These are phyloP conservation scores for Colletotrichum sojae DNA, from an alignment of 2,329 filamentous ascomycete species.

Conservation along the genomic window DNA sequence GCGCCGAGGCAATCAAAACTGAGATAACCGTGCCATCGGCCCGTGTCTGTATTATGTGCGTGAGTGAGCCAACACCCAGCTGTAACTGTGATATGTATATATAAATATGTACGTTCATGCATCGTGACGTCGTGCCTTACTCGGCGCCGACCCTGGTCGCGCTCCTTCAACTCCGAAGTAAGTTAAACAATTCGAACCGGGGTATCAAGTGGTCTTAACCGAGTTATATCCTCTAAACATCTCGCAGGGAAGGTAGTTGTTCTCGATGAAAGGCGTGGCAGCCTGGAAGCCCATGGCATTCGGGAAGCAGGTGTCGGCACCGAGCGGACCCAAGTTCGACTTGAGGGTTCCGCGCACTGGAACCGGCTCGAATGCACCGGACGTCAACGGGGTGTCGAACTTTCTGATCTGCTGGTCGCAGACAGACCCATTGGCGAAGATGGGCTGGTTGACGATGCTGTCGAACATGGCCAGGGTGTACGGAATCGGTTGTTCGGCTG, in stretches of 20 bases:
- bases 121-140: constrained; percentile 24
- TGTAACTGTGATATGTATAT: neutral
- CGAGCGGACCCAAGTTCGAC: constrained; percentile 47
- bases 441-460: constrained; percentile 70
- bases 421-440: constrained; percentile 55
- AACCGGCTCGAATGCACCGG: constrained; percentile 46
- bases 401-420: constrained; percentile 62
- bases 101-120: constrained; percentile 17
- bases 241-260: constrained; percentile 43
- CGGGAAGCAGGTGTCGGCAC: constrained; percentile 6
- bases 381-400: constrained; percentile 61
- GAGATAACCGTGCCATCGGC: neutral
- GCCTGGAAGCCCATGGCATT: constrained; percentile 39
- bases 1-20: too few species aligned
- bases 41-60: constrained; percentile 12
- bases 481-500: constrained; percentile 37
- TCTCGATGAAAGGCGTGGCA: constrained; percentile 42
- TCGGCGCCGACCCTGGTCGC: neutral
- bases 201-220: constrained; percentile 39
- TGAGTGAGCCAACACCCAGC: neutral
- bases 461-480: constrained; percentile 60
- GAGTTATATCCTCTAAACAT: constrained; percentile 40
- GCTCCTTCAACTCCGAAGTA: neutral
- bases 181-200: constrained; percentile 4
- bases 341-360: constrained; percentile 45